Base-by-base conservation (phyloP, 2,329 filamentous ascomycete species). In the Pestalotiopsis sp. region DNA sequence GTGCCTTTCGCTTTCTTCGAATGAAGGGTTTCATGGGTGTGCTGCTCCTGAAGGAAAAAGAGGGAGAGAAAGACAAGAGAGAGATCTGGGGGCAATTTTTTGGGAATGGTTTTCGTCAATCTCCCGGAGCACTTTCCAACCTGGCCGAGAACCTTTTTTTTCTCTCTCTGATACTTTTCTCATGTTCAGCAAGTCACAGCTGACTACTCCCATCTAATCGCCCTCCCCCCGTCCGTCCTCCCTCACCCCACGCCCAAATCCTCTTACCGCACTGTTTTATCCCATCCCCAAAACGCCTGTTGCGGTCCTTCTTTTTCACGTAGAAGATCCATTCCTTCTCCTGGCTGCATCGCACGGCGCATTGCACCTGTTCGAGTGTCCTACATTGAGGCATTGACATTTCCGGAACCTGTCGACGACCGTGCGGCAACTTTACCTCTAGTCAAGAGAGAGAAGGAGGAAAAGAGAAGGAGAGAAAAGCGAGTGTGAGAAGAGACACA, bases 1-100 rank as follows among this genome's bases (percentile, higher is more conserved):
- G 61, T 61, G 66, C 68, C 71, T 72, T 72, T 69, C 70, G 68
- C 68, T 64, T 39, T 59, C 27, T 12, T 13, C 20, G 57, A 36
- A 25, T 64, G 61, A 41, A 25, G 59, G 59, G 61, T 64, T 64
- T 64, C 61, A 64, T 45, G 61, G 61, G 57, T 59, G 17, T 70
- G 66, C 65, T 65, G 66, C 61, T 64, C 61, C 61, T 64, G 38
- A 49, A 45, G 38, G 61, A 64, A 38, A 31, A 13, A 25, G 57
- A 27, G 57, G 20, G 14, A 59, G 57, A 59, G 20, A 36, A 27
- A 59, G 14, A 25, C 14, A 23, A 36, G 57, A 59, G 45, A 27
- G 11, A 25, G 57, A 27, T 59, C 57, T 36, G 23, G 57, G 57
- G 57, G 23, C 23, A 52, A 6, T 52, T 45, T 45, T 45, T 60